Conservation (phyloP, 345 rosid species). For the Boechera divaricarpa region DNA sequence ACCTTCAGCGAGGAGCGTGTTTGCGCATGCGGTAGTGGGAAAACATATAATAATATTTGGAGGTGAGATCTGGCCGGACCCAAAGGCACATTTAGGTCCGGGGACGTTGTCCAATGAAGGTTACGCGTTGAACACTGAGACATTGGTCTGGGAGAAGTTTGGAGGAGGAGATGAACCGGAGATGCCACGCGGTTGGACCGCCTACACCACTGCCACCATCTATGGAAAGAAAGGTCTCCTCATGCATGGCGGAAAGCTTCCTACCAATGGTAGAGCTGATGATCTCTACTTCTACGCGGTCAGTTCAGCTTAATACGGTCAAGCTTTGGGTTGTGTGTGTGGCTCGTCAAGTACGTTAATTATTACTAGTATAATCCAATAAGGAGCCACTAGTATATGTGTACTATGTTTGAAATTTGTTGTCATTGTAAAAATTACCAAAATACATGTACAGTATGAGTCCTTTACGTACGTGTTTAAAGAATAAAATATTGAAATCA, state of each 20-base stretch:
- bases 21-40: slow-evolving; percentile 16
- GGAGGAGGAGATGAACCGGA: background rate
- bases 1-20: slow-evolving; percentile 26
- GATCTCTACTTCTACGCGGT: slow-evolving; percentile 29
- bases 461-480: too few relatives aligned
- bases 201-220: background rate
- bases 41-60: slow-evolving; percentile 28
- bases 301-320: background rate
- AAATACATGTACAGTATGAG: too few relatives aligned
- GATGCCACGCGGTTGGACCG: slow-evolving; percentile 20
- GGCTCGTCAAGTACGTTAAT: too few relatives aligned
- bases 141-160: background rate
- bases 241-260: slow-evolving; percentile 33
- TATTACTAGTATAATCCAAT: too few relatives aligned
- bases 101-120: background rate
- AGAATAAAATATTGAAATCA: too few relatives aligned
- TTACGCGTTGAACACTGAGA: slow-evolving; percentile 10
- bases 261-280: slow-evolving; percentile 2
- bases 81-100: background rate
- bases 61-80: background rate
- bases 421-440: too few relatives aligned
- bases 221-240: slow-evolving; percentile 31
- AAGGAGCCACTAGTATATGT: too few relatives aligned
- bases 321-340: background rate
- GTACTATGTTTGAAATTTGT: too few relatives aligned